These are phyloP conservation scores for Leishmania mexicana DNA, from an alignment of 208 protist genomes.

Conservation along the genomic window DNA sequence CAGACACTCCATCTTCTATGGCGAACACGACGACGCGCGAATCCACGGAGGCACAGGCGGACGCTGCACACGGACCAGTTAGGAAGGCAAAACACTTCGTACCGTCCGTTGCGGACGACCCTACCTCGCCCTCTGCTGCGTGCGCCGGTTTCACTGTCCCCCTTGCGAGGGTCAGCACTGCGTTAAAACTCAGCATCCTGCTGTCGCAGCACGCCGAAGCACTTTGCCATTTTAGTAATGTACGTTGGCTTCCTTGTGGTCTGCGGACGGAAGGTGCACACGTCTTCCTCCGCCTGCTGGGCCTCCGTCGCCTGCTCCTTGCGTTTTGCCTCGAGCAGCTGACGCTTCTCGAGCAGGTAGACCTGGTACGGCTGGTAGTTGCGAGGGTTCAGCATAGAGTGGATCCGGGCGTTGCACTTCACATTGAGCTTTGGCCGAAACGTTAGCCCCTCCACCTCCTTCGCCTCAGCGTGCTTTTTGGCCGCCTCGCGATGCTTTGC, in stretches of 20 bases:
- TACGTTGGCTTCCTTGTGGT: constrained; percentile 70
- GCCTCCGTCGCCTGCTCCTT: constrained; percentile 33
- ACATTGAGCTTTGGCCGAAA: constrained; percentile 55
- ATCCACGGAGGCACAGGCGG: not conserved
- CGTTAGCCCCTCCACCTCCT: constrained; percentile 41
- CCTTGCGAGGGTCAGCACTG: not conserved
- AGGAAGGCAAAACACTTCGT: not conserved
- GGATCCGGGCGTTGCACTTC: constrained; percentile 40
- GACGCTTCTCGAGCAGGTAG: constrained; percentile 37
- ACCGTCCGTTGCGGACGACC: not conserved
- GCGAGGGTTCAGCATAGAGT: constrained; percentile 55
- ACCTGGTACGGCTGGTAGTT: constrained; percentile 51
- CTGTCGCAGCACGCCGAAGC: constrained; percentile 68
- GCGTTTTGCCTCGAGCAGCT: constrained; percentile 34
- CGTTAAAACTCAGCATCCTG: constrained; percentile 50
- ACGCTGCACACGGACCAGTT: not conserved
- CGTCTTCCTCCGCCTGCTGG: constrained; percentile 36
- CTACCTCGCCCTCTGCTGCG: not conserved
- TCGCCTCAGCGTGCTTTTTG: constrained; percentile 38
- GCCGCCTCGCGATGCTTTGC: constrained; percentile 22
- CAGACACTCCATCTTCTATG: not conserved
- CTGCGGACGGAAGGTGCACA: constrained; percentile 73
- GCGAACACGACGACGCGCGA: not conserved
- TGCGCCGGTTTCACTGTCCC: not conserved
- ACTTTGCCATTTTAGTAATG: constrained; percentile 72